Evolutionary conservation across 2,329 filamentous ascomycete genomes (phyloP).

Genomic region (Xylaria sp.): DNA sequence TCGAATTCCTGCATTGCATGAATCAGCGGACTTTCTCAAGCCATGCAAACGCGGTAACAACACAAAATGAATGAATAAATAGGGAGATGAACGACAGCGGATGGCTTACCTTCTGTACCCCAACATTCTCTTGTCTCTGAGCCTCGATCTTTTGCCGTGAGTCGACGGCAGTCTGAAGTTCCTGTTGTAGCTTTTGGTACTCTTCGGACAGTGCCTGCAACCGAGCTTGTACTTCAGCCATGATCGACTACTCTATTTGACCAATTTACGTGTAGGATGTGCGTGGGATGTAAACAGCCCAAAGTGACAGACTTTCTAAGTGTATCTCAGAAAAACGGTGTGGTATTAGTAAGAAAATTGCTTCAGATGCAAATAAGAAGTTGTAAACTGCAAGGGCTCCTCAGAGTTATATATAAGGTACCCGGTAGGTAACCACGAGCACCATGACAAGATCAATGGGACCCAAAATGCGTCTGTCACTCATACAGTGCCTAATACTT

Average conservation of each 20-base stretch:
- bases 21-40: not conserved
- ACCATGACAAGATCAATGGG: not conserved
- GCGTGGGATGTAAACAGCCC: not conserved
- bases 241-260: conserved; percentile 49
- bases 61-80: not conserved
- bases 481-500: not conserved
- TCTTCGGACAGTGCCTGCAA: conserved; percentile 88
- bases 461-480: conserved; percentile 1
- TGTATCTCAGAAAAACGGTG: not conserved
- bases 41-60: not conserved
- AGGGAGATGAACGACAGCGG: not conserved
- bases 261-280: not conserved
- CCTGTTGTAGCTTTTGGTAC: conserved; percentile 87
- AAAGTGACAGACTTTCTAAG: not conserved
- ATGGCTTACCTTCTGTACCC: conserved; percentile 77
- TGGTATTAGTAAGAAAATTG: not conserved
- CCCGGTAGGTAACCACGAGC: not conserved
- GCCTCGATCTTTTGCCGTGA: conserved; percentile 92
- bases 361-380: not conserved
- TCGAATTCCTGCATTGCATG: conserved; percentile 76
- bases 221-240: conserved; percentile 79
- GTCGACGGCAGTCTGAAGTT: conserved; percentile 79
- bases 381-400: no score
- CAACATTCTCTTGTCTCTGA: conserved; percentile 91
- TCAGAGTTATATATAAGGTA: not conserved